A percentile compares a stretch with the other conserved stretches of the same genome.
These are phyloP conservation scores for Solanum hybrid DNA, from an alignment of 305 asterid species.

Conservation along the genomic window DNA sequence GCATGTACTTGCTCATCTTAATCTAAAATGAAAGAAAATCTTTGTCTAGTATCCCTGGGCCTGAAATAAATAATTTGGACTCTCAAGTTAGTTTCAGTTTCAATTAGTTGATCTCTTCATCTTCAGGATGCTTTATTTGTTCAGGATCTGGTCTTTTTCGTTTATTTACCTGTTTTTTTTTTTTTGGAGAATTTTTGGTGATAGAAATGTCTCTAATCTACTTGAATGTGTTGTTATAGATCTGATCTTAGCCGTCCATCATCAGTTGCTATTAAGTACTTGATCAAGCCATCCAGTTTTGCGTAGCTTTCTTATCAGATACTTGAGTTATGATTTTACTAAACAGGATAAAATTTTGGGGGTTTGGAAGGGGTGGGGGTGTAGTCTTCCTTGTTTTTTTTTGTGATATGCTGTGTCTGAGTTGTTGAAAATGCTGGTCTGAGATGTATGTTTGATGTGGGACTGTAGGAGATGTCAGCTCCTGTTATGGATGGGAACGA, in stretches of 20 bases:
- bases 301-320: not conserved
- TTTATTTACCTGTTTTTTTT: not conserved
- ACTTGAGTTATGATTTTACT: not conserved
- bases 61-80: not conserved
- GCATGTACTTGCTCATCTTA: not conserved
- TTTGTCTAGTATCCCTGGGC: not conserved
- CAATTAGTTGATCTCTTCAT: not conserved
- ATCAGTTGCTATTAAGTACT: not conserved
- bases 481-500: slow-evolving; percentile 62
- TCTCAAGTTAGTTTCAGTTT: not conserved
- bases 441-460: slow-evolving; percentile 15
- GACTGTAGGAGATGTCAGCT: slow-evolving; percentile 64
- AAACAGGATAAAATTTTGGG: not conserved
- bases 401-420: not conserved
- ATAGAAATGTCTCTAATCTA: not conserved
- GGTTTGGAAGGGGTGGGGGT: not conserved
- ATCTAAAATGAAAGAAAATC: not conserved
- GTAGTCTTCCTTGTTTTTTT: not conserved
- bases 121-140: not conserved
- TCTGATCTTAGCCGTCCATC: not conserved
- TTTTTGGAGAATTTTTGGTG: not conserved
- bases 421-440: slow-evolving; percentile 4
- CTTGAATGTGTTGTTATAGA: not conserved
- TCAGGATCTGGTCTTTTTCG: not conserved
- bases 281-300: not conserved